Percentiles rank a stretch among this genome's conserved stretches.
phyloP scores from a whole-genome alignment of 2,329 filamentous ascomycete species.

The Mariannaea elegans region DNA sequence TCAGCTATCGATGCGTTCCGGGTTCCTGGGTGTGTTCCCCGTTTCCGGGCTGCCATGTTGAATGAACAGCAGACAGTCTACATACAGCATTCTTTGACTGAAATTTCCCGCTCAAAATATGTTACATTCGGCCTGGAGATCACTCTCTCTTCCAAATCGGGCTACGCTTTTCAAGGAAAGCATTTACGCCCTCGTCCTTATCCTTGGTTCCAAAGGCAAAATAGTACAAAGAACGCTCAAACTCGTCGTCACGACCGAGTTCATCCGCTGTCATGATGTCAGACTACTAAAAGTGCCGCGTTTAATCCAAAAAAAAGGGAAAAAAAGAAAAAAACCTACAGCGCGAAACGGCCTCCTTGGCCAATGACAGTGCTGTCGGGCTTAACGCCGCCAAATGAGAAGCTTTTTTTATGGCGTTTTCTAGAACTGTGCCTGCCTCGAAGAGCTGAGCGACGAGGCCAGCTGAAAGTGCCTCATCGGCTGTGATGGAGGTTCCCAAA shows the following conservation, averaged over 20 bases:
- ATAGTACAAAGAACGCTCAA: conserved; percentile 49
- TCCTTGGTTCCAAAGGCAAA: conserved; percentile 46
- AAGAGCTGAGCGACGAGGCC: conserved; percentile 41
- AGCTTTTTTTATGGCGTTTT: conserved; percentile 37
- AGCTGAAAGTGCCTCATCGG: conserved; percentile 36
- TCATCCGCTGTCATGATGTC: conserved; percentile 32
- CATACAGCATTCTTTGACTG: too few relatives aligned
- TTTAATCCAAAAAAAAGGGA: not conserved
- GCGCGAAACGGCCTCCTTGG: conserved; percentile 42
- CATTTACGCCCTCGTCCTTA: conserved; percentile 42
- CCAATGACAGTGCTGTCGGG: conserved; percentile 38
- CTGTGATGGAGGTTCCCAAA: conserved; percentile 38
- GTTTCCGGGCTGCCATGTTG: not conserved
- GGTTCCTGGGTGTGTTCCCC: not conserved
- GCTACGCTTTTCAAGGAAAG: conserved; percentile 42
- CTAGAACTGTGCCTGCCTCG: conserved; percentile 39
- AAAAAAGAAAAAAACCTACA: conserved; percentile 28
- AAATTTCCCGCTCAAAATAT: not conserved
- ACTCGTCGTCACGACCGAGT: conserved; percentile 41
- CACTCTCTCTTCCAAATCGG: conserved; percentile 29
- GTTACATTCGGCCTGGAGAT: not conserved
- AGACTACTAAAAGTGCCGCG: not conserved
- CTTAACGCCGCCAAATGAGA: conserved; percentile 37
- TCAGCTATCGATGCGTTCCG: not conserved
- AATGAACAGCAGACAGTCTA: not conserved